Evolutionary conservation across 1,284 basidiomycete genomes (phyloP).

Genomic region (Stygiomarasmius scandens): DNA sequence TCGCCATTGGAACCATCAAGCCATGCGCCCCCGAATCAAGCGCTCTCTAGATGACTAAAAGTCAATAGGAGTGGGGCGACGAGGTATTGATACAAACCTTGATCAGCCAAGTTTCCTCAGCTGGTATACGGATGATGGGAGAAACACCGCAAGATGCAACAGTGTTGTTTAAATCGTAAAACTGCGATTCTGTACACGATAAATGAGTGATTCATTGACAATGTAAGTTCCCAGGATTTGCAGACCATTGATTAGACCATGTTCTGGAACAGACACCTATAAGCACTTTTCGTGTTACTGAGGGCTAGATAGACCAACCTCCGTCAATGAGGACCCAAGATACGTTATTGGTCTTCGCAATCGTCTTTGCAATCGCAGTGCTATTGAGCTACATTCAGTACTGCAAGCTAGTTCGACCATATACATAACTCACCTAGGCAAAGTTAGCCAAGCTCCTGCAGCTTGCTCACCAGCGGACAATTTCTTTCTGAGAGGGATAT

Average conservation of each 20-base stretch:
- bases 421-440: slow-evolving; percentile 21
- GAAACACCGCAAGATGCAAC: slow-evolving; percentile 27
- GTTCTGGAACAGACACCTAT: too few species aligned
- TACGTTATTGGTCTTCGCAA: slow-evolving; percentile 24
- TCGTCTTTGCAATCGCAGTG: slow-evolving; percentile 27
- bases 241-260: slow-evolving; percentile 28
- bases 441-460: slow-evolving; percentile 28
- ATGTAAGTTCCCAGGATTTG: neutral
- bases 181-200: slow-evolving; percentile 22
- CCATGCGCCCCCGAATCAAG: slow-evolving; percentile 35
- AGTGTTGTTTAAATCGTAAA: slow-evolving; percentile 27
- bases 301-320: slow-evolving; percentile 15
- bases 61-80: too few species aligned
- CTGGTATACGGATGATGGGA: slow-evolving; percentile 29
- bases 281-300: too few species aligned
- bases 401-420: neutral
- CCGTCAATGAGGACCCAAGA: slow-evolving; percentile 31
- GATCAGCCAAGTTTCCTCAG: slow-evolving; percentile 31
- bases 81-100: slow-evolving; percentile 20
- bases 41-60: slow-evolving; percentile 26
- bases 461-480: slow-evolving; percentile 22
- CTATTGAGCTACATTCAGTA: slow-evolving; percentile 9
- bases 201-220: neutral
- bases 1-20: slow-evolving; percentile 34
- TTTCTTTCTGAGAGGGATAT: slow-evolving; percentile 26